A percentile compares a stretch with the other conserved stretches of the same genome.
Evolutionary conservation across 1,284 basidiomycete species (phyloP).

Genomic region (Naganishia sp.): DNA sequence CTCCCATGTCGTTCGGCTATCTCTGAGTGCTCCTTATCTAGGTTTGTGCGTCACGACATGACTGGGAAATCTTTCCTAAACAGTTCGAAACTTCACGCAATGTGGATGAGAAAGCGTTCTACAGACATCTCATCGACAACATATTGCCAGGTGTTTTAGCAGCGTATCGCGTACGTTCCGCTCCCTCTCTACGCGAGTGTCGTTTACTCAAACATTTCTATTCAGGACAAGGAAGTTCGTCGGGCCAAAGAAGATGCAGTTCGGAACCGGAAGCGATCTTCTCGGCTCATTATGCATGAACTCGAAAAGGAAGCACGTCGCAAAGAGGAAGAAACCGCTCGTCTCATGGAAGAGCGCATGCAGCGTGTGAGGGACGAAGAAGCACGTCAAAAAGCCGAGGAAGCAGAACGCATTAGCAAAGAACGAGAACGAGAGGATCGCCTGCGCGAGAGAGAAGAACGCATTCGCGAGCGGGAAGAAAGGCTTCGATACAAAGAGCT

Average conservation of each 20-base stretch:
- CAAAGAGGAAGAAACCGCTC: conserved; percentile 51
- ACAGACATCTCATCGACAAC: conserved; percentile 52
- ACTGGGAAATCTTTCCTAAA: conserved; percentile 56
- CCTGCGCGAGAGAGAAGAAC: conserved; percentile 53
- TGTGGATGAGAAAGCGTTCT: conserved; percentile 57
- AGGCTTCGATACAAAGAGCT: conserved; percentile 49
- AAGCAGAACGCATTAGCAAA: conserved; percentile 44
- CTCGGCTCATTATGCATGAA: conserved; percentile 57
- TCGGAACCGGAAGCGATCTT: conserved; percentile 58
- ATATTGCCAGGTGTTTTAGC: conserved; percentile 56
- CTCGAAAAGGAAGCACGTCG: conserved; percentile 56
- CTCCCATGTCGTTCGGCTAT: not conserved
- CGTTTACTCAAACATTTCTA: not conserved
- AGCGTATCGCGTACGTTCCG: conserved; percentile 48
- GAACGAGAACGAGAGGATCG: conserved; percentile 55
- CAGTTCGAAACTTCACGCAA: conserved; percentile 57
- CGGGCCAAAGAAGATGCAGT: conserved; percentile 54
- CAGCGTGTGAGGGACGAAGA: conserved; percentile 52
- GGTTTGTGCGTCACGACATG: conserved; percentile 57
- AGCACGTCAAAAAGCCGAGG: conserved; percentile 41
- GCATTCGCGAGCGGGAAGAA: conserved; percentile 55
- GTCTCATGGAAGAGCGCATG: conserved; percentile 56
- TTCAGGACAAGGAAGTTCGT: conserved; percentile 51
- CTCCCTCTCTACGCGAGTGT: not conserved
- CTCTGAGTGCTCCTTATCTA: conserved; percentile 33